phyloP scores from a whole-genome alignment of 192 early-diverging fungal genomes.

The Spizellomyces punctatus region DNA sequence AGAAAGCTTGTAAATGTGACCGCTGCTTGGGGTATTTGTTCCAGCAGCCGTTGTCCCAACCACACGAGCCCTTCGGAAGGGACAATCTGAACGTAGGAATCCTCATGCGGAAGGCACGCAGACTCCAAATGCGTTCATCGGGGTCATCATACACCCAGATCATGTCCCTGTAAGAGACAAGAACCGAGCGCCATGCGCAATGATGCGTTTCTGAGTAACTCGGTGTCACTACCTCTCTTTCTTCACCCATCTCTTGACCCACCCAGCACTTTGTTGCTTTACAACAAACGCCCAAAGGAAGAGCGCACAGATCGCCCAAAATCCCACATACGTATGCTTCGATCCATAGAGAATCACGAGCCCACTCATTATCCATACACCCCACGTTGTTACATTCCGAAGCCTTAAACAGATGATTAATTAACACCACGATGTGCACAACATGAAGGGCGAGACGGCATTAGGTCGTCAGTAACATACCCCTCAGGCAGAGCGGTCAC shows the following conservation, averaged over 20 bases:
- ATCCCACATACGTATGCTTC: neutral
- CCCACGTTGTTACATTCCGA: neutral
- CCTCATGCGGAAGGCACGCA: no score
- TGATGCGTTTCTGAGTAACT: neutral
- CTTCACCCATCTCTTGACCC: neutral
- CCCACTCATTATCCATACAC: neutral
- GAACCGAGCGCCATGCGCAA: neutral
- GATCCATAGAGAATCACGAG: conserved; percentile 7
- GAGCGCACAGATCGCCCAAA: conserved; percentile 5
- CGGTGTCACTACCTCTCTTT: neutral
- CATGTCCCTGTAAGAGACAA: neutral
- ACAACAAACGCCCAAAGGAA: neutral
- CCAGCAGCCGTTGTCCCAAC: no score
- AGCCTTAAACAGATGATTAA: neutral
- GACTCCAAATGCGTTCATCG: neutral
- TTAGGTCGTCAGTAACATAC: neutral
- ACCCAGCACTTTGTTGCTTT: neutral
- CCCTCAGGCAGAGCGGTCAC: neutral
- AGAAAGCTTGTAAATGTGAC: no score
- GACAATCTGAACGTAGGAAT: no score
- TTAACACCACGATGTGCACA: no score
- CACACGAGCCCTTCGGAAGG: no score
- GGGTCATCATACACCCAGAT: neutral
- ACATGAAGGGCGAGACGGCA: no score
- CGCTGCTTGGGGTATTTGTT: no score